Base-by-base conservation (phyloP, 768 basidiomycete genomes). In the Tulasnella sp. region DNA sequence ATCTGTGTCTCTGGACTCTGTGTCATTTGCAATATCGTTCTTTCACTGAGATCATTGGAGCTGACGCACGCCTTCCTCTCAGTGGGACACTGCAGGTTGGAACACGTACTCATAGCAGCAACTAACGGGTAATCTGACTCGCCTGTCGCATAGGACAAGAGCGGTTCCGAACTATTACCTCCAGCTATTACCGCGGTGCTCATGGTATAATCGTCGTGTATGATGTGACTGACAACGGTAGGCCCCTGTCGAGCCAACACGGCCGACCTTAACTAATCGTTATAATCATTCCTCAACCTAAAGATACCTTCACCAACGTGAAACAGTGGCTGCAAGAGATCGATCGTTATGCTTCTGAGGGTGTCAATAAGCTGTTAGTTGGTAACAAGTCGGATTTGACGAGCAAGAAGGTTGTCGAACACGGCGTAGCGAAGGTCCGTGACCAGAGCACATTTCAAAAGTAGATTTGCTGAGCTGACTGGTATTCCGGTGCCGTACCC, bases 131-230 rank as follows among this genome's bases (percentile, higher is more conserved):
- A 52, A 62, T 52, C 32, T 59, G n/a, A 41, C 67, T 37, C 52
- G 52, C 32, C 52, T 59, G 52, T 29, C 75, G 52, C 71, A 75
- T 74, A 92, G 92, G 97, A 42, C 97, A 99, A 81, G 97, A 99
- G 81, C 89, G 95, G 36, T 98, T 98, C 90, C 88, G 97, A 74
- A 98, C 97, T 16, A 99, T 99, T 80, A 98, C 97, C 7, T 94
- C 95, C 3, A 94, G 95, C n/a, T 99, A 99, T 85, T 99, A 99
- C 84, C 88, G 97, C 73, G 97, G 97, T 47, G 97, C 97, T 64
- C 94, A 96, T 79, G 97, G 97, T 75, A 98, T 98, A 79, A 91
- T 98, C 78, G 91, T 98, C 66, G 95, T 98, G n/a, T 98, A 98
- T 83, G 92, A 94, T 80, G 95, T 98, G 69, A 96, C 95, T 52